Evolutionary conservation across 2,329 filamentous ascomycete species (phyloP), one percentile per base, ranked within the genome.

Genomic region (Pestalotiopsis sp.): DNA sequence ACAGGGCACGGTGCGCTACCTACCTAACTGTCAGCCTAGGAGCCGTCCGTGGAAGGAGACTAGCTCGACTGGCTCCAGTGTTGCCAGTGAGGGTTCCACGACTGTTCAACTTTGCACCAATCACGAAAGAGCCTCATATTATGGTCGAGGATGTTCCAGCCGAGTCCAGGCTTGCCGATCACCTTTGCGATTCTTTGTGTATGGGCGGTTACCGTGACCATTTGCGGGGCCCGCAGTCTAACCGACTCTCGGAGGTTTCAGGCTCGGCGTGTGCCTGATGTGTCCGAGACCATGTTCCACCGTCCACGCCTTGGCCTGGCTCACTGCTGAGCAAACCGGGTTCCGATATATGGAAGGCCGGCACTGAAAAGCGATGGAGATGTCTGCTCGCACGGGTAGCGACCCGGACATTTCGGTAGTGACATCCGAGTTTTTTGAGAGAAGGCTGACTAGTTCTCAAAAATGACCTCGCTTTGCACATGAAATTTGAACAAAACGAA

Each of bases 101-200:
- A 52, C 45, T n/a, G 17, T 52, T n/a, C 45, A 52, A n/a, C 45
- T 6, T 52, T 52, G 45, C 45, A 20, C 59, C 59, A 61, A 61
- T 61, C 27, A 61, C 20, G 13, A 20, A 36, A 36, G 36, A 61
- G n/a, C 27, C n/a, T 20, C 31, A n/a, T n/a, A 12, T 59, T 12
- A 14, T 31, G 64, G 64, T 38, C 55, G n/a, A 65, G 52, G 52
- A 45, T 31, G 64, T 66, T 66, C 64, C 39, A 27, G 64, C 64
- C 64, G 39, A 23, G 45, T 66, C 64, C 23, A 66, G 64, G 64
- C 64, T 36, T 31, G 64, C 64, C 64, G 64, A 66, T 66, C 64
- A 59, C 20, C n/a, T 31, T 58, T 25, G 36, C 63, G 25, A n/a
- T 23, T 20, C 31, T 9, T n/a, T 20, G 45, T 17, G 45, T n/a